Base-by-base conservation (phyloP, 352 stramenopile species). In the Globisporangium paroecandrum region DNA sequence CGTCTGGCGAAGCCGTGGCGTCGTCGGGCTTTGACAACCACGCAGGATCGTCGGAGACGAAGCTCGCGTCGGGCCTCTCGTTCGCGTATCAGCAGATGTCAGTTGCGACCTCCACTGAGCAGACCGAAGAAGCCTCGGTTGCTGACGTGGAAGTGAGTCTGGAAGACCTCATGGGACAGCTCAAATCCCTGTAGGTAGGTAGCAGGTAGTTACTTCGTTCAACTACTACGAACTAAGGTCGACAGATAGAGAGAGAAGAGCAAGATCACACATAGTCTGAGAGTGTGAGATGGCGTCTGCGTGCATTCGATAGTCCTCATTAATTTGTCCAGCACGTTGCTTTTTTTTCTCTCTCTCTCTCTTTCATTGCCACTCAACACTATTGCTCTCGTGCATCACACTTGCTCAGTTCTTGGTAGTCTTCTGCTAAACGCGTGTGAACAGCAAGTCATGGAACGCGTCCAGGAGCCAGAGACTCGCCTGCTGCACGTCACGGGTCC, bases 161-260 rank as follows among this genome's bases (percentile, higher is more conserved):
- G 32, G 83, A 94, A 38, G 86, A 92, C 9, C 78, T 94, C 34
- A 94, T 94, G 86, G 79, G 76, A 13, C 86, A 94, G 71, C 75
- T 94, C 61, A 84, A 92, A 68, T 86, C 83, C 32, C 57, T 93
- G 62, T 89, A 85, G 68, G 29, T 27, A 43, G 68, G 20, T 27
- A 43, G 7, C 8, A 10, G 32, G 32, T 12, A 38, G 32, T 38
- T 38, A 38, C 32, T 12, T 38, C 7, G 32, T 12, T 38, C 32
- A 13, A 62, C 36, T 43, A 12, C 36, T 18, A 29, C 34, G 15
- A 25, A 58, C 18, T 15, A 7, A 7, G 20, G 22, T 7, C 15
- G 41, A 20, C 32, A 38, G 32, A 38, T 38, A 15, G 13, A 27
- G 36, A 7, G 25, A 46, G 43, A 32, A 43, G 36, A 43, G 36